phyloP scores from a whole-genome alignment of 176 grass and related monocot genomes.

The Paspalum notatum region DNA sequence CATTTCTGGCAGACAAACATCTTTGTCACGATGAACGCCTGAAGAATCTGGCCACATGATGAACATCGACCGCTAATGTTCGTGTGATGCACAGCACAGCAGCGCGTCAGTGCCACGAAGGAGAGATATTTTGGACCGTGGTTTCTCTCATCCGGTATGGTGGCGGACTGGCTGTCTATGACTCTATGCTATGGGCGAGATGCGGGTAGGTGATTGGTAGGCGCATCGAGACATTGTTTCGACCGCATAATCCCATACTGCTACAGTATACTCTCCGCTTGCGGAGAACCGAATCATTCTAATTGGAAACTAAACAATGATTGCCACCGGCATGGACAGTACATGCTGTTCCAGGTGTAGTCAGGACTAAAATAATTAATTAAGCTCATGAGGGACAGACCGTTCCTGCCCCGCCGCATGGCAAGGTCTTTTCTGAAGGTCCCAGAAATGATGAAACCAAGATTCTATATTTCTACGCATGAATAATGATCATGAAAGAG shows the following conservation, averaged over 20 bases:
- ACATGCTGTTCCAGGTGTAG: slow-evolving; percentile 12
- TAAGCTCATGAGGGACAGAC: not conserved
- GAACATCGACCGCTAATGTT: not conserved
- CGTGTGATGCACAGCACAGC: not conserved
- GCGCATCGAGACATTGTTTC: not conserved
- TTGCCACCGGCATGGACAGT: slow-evolving; percentile 16
- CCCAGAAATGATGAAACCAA: not conserved
- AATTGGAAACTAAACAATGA: slow-evolving; percentile 11
- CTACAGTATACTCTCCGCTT: not conserved
- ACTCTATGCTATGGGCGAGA: slow-evolving; percentile 34
- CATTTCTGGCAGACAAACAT: not conserved
- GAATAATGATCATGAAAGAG: not conserved
- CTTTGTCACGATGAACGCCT: not conserved
- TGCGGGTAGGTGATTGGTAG: not conserved
- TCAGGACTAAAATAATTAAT: slow-evolving; percentile 4
- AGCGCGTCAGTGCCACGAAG: not conserved
- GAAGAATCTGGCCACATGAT: not conserved
- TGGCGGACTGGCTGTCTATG: no score
- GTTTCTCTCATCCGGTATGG: slow-evolving; percentile 10
- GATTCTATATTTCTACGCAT: not conserved
- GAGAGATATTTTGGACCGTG: not conserved
- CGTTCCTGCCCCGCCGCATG: not conserved
- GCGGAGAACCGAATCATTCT: not conserved
- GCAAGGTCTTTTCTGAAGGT: not conserved
- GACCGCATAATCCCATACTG: not conserved